phyloP scores from a whole-genome alignment of 2,329 filamentous ascomycete species.

The Fulvia fulva region DNA sequence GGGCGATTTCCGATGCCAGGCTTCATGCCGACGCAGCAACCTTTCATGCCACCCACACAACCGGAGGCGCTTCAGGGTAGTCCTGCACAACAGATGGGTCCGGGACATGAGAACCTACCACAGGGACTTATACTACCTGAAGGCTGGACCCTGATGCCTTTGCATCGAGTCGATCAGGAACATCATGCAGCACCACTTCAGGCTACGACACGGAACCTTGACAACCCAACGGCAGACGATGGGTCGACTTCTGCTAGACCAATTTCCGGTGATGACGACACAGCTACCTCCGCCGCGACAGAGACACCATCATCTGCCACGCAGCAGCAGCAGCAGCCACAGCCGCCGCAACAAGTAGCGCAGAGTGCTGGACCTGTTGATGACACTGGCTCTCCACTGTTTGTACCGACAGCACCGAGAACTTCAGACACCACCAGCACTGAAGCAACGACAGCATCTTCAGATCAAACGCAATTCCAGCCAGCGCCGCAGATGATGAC shows the following conservation, averaged over 20 bases:
- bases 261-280: too few species aligned
- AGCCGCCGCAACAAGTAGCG: neutral
- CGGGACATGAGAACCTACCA: conserved; percentile 47
- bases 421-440: conserved; percentile 1
- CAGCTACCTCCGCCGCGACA: too few species aligned
- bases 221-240: too few species aligned
- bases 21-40: conserved; percentile 8
- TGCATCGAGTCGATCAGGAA: conserved; percentile 33
- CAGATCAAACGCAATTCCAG: neutral
- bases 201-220: too few species aligned
- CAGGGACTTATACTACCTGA: conserved; percentile 50
- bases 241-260: too few species aligned
- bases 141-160: conserved; percentile 50
- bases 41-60: neutral
- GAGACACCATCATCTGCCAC: too few species aligned
- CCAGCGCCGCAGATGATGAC: neutral
- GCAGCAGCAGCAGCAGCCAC: neutral
- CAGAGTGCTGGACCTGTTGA: conserved; percentile 23
- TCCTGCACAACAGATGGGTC: conserved; percentile 31
- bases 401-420: conserved; percentile 19
- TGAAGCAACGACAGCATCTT: neutral
- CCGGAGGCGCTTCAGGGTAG: conserved; percentile 23
- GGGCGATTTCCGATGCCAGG: conserved; percentile 4
- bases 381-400: conserved; percentile 29
- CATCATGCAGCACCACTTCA: neutral